These are phyloP conservation scores for Populus simonii DNA, from an alignment of 345 rosid genomes.

Conservation along the genomic window DNA sequence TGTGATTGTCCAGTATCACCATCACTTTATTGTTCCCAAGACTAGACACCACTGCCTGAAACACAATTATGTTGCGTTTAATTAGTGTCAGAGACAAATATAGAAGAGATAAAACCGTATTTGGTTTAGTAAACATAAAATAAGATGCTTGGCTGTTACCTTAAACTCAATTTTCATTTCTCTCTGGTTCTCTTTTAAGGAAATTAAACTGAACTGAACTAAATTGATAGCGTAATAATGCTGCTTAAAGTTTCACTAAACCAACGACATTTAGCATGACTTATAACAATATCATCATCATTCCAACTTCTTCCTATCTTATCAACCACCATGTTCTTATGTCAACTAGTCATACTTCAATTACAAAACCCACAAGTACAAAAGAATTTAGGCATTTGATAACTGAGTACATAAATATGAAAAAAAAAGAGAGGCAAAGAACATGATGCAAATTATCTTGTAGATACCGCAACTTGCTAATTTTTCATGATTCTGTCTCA, in stretches of 20 bases:
- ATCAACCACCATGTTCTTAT: neutral
- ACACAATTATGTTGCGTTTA: neutral
- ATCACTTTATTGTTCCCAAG: slow-evolving; percentile 67
- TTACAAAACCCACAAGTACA: neutral
- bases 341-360: too few relatives aligned
- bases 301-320: neutral
- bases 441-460: too few relatives aligned
- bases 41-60: slow-evolving; percentile 74
- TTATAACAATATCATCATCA: neutral
- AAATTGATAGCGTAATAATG: neutral
- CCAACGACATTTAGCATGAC: neutral
- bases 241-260: neutral
- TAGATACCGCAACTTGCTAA: neutral
- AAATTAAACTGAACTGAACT: neutral
- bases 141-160: too few relatives aligned
- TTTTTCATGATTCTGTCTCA: neutral
- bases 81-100: neutral
- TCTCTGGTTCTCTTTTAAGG: neutral
- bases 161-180: neutral
- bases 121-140: too few relatives aligned
- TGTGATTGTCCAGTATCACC: slow-evolving; percentile 91
- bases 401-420: neutral
- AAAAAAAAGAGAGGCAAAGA: too few relatives aligned
- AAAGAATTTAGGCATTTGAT: too few relatives aligned
- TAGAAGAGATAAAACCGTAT: too few relatives aligned